A percentile compares a stretch with the other conserved stretches of the same genome.
Evolutionary conservation across 345 rosid species (phyloP).

Genomic region (Syzygium grande): DNA sequence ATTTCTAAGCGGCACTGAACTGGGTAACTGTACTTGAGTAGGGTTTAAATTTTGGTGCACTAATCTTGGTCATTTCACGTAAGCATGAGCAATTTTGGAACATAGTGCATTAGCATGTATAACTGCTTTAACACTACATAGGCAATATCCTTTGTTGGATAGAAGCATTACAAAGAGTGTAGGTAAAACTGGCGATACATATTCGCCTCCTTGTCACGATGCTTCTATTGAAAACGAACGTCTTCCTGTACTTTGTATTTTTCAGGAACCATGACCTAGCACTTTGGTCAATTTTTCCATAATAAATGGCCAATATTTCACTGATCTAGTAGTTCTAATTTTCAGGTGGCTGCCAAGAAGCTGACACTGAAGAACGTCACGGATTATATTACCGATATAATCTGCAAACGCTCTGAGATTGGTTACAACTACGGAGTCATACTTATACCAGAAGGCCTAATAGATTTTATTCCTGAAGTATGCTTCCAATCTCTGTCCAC

Average conservation of each 20-base stretch:
- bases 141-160: neutral
- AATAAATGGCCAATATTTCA: neutral
- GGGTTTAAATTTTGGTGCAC: neutral
- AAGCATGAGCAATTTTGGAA: neutral
- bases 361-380: slow-evolving; percentile 79
- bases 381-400: slow-evolving; percentile 69
- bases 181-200: neutral
- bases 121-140: neutral
- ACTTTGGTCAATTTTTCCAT: neutral
- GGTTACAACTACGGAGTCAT: slow-evolving; percentile 90
- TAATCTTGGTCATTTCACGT: neutral
- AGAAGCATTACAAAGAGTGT: neutral
- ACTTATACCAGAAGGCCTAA: slow-evolving; percentile 96
- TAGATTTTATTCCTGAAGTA: slow-evolving; percentile 98
- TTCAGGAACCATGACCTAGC: neutral
- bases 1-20: neutral
- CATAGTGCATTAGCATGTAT: neutral
- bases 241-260: neutral
- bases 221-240: neutral
- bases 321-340: neutral
- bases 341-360: slow-evolving; percentile 75
- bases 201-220: neutral
- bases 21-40: neutral
- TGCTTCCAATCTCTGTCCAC: neutral
- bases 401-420: slow-evolving; percentile 60